Conservation (phyloP, 192 early-diverging fungal genomes). For the Chytriomyces sp. region DNA sequence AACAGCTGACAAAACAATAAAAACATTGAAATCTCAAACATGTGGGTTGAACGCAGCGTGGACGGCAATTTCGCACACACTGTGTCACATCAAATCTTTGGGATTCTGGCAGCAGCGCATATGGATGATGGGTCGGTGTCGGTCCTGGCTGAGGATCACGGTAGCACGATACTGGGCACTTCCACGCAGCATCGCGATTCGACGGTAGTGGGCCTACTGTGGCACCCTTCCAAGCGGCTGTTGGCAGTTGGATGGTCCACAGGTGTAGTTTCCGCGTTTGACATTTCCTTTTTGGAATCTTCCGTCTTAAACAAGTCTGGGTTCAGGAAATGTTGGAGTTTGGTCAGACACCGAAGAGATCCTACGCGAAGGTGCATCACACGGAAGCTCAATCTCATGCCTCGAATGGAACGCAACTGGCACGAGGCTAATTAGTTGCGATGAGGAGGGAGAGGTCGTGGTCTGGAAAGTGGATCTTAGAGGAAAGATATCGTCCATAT, state of each 20-base stretch:
- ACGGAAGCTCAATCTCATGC: constrained; percentile 36
- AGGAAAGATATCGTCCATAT: constrained; percentile 48
- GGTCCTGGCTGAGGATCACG: constrained; percentile 39
- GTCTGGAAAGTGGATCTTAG: constrained; percentile 62
- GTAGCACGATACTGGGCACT: constrained; percentile 11
- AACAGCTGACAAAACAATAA: too few species aligned
- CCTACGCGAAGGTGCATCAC: constrained; percentile 54
- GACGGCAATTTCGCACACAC: constrained; percentile 34
- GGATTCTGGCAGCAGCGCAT: constrained; percentile 41
- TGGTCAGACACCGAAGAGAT: constrained; percentile 53
- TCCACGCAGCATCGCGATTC: constrained; percentile 23
- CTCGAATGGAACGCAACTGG: constrained; percentile 56
- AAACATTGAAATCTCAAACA: background rate
- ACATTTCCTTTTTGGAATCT: constrained; percentile 10
- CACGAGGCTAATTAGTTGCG: constrained; percentile 53
- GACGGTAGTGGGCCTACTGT: constrained; percentile 17
- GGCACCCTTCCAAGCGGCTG: constrained; percentile 46
- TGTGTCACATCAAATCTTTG: constrained; percentile 30
- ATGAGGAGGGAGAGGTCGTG: constrained; percentile 56
- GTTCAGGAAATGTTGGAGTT: constrained; percentile 48
- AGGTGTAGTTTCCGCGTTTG: constrained; percentile 23
- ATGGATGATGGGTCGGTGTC: constrained; percentile 41
- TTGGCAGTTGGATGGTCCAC: constrained; percentile 44
- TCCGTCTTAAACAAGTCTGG: constrained; percentile 8
- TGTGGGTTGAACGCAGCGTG: constrained; percentile 43